Base-by-base conservation (phyloP, 2,329 filamentous ascomycete genomes). In the Aciculosporium take region DNA sequence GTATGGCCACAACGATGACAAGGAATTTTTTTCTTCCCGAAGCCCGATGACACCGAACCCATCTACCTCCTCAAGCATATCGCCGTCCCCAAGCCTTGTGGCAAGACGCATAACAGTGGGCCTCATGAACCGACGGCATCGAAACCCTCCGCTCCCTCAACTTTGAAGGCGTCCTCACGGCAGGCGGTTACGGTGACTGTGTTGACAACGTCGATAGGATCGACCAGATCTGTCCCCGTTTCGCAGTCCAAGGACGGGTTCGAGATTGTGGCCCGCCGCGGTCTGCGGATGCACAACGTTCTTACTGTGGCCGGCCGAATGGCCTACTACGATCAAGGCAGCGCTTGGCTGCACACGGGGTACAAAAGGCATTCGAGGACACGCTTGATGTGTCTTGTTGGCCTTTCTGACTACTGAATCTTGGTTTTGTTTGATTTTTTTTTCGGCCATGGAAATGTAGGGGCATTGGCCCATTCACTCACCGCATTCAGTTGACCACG, bases 181-280 rank as follows among this genome's bases (percentile, higher is more conserved):
- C 71, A 0, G 73, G 72, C 7, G 72, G 72, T 2, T 44, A 51
- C 1, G 66, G 68, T 1, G 49, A 52, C 31, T 66, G 65, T 3
- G 45, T 52, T 10, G 57, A 57, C 4, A 69, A 76, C 43, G 23
- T 62, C 12, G 49, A 48, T 2, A 50, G 46, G 13, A 51, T 76
- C 32, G 49, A 48, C 13, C 44, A 37, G 4, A 57, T 75, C 21
- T 57, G 64, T 4, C 39, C 43, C 2, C 49, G 44, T 18, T 54
- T 54, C 1, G 48, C 39, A n/a, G 1, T 48, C 47, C 34, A 25
- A 25, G 34, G n/a, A 9, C 34, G 0, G 45, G 48, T 15, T 74
- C 2, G 64, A 75, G 51, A 54, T 76, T 35, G 62, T 76, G 12
- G 58, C 72, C 4, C 71, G 71, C 0, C 72, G 72, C 0, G 71